Conservation (phyloP, 2,329 filamentous ascomycete species). For the Pseudodiploospora longispora region DNA sequence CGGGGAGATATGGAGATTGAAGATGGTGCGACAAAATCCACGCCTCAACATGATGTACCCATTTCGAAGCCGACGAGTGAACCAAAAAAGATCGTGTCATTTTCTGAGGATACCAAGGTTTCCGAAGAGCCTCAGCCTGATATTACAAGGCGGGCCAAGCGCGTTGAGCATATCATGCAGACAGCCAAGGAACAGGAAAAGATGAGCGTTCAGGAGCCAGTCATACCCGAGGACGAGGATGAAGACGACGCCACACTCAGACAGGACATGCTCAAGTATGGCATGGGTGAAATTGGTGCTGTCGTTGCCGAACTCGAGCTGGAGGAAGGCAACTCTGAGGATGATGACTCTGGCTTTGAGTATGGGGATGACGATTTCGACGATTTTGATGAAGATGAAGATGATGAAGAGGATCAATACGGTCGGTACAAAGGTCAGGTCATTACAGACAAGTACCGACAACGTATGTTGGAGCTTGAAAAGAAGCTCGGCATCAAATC, state of each 20-base stretch:
- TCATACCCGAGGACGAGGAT: slow-evolving; percentile 67
- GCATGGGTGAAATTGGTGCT: slow-evolving; percentile 77
- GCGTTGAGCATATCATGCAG: slow-evolving; percentile 49
- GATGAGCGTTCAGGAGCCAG: slow-evolving; percentile 32
- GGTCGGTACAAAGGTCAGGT: slow-evolving; percentile 63
- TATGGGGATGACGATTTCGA: slow-evolving; percentile 45
- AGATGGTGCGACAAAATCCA: background rate
- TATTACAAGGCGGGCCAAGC: slow-evolving; percentile 34
- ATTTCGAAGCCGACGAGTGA: background rate
- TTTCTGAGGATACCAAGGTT: slow-evolving; percentile 51
- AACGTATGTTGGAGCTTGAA: slow-evolving; percentile 80
- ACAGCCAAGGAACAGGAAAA: slow-evolving; percentile 47
- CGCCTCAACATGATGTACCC: background rate
- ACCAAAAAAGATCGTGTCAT: slow-evolving; percentile 53
- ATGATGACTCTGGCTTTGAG: slow-evolving; percentile 47
- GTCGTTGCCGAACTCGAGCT: slow-evolving; percentile 89
- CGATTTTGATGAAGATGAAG: slow-evolving; percentile 42
- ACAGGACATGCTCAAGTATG: slow-evolving; percentile 84
- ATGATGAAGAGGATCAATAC: slow-evolving; percentile 68
- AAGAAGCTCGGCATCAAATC: slow-evolving; percentile 58
- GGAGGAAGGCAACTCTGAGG: slow-evolving; percentile 58
- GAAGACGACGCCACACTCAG: slow-evolving; percentile 73
- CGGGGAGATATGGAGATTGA: background rate
- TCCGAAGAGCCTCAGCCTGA: slow-evolving; percentile 27
- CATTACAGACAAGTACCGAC: slow-evolving; percentile 66